Conservation (phyloP, 2,329 filamentous ascomycete genomes). For the Scedosporium boydii region DNA sequence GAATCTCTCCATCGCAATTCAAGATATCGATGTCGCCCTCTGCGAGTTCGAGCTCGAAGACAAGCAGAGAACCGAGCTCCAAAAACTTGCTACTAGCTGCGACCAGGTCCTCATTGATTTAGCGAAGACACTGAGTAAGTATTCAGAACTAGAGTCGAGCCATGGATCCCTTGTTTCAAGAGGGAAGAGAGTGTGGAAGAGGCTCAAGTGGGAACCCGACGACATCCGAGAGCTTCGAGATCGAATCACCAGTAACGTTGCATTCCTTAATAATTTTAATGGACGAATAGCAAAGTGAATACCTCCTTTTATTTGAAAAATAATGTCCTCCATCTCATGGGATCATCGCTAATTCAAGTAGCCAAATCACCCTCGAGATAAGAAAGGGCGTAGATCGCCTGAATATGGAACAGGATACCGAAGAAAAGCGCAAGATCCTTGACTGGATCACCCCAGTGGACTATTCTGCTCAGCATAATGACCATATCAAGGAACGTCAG, state of each 20-base stretch:
- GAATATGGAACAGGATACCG: neutral
- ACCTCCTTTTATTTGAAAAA: no score
- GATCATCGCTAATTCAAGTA: neutral
- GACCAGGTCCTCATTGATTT: neutral
- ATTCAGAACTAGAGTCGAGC: neutral
- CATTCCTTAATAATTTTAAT: neutral
- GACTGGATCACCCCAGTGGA: slow-evolving; percentile 28
- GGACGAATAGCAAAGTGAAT: neutral
- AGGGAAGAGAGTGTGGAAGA: neutral
- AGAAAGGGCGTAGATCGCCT: neutral
- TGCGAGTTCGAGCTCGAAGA: neutral
- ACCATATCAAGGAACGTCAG: slow-evolving; percentile 21
- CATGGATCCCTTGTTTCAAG: neutral
- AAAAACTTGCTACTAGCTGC: neutral
- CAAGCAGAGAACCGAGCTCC: neutral
- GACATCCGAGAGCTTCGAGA: neutral
- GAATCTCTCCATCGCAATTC: neutral
- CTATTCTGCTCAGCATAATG: slow-evolving; percentile 25
- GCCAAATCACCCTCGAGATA: neutral
- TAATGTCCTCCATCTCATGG: no score
- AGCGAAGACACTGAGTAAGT: neutral
- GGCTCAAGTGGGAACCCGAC: neutral
- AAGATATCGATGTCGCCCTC: neutral
- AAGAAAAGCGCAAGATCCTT: slow-evolving; percentile 12
- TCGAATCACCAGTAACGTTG: neutral